phyloP scores from a whole-genome alignment of 441 rosid genomes.

The Corymbia citriodora region DNA sequence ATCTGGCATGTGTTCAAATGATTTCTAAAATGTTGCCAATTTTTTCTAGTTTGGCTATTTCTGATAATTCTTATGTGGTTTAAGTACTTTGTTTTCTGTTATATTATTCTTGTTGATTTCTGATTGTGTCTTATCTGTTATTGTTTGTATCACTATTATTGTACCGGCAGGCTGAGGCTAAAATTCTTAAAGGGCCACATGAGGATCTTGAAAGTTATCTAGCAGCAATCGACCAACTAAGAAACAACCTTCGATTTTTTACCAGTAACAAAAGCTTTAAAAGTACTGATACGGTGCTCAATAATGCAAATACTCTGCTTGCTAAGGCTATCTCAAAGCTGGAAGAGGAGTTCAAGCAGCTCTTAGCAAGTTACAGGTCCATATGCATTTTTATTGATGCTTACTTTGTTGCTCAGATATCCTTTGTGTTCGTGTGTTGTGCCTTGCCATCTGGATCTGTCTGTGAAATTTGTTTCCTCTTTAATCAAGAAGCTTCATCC shows the following conservation, averaged over 20 bases:
- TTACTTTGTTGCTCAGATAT: neutral
- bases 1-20: neutral
- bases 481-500: neutral
- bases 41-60: neutral
- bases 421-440: neutral
- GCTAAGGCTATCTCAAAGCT: slow-evolving; percentile 88
- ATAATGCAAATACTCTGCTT: slow-evolving; percentile 69
- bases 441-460: neutral
- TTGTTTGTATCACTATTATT: slow-evolving; percentile 14
- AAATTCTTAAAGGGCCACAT: slow-evolving; percentile 88
- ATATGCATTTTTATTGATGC: neutral
- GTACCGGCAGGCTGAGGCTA: slow-evolving; percentile 71
- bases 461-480: neutral
- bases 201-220: slow-evolving; percentile 91
- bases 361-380: slow-evolving; percentile 77
- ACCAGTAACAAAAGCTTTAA: slow-evolving; percentile 62
- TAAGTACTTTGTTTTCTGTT: neutral
- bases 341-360: slow-evolving; percentile 91
- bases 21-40: neutral
- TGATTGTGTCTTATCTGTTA: neutral
- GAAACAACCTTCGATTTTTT: slow-evolving; percentile 65
- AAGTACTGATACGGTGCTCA: slow-evolving; percentile 64
- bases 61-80: neutral
- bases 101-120: neutral
- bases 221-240: slow-evolving; percentile 80